Percentiles rank a stretch among this genome's conserved stretches.
phyloP scores from a whole-genome alignment of 306 rosid genomes.

The Hylodesmum podocarpum region DNA sequence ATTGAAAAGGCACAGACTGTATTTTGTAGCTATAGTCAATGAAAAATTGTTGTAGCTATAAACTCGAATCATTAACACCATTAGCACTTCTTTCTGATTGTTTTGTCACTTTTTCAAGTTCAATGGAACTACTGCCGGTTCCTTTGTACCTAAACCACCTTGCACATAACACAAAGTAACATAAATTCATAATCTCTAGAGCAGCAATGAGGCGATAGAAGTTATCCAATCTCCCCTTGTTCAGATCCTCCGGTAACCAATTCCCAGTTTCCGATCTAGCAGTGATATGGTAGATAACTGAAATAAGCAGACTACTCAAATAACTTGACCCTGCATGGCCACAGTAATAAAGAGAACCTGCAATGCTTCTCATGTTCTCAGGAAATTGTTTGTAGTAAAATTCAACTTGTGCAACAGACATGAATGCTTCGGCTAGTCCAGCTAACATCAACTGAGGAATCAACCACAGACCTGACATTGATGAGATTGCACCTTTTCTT shows the following conservation, averaged over 20 bases:
- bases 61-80: constrained; percentile 15
- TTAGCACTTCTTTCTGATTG: constrained; percentile 35
- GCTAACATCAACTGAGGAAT: constrained; percentile 71
- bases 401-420: constrained; percentile 68
- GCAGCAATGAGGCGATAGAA: constrained; percentile 59
- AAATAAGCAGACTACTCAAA: constrained; percentile 56
- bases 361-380: constrained; percentile 92
- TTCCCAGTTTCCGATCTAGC: constrained; percentile 41
- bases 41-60: constrained; percentile 11
- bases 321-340: constrained; percentile 65
- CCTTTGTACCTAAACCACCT: constrained; percentile 76
- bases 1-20: not conserved
- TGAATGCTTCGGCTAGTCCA: constrained; percentile 66
- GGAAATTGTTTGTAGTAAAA: constrained; percentile 93
- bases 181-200: constrained; percentile 44
- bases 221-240: constrained; percentile 74
- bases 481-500: constrained; percentile 70
- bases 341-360: constrained; percentile 62
- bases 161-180: constrained; percentile 61
- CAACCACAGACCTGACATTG: constrained; percentile 83
- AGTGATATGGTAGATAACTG: constrained; percentile 43
- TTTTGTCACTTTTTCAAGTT: constrained; percentile 34
- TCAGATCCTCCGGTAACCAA: constrained; percentile 82
- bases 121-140: constrained; percentile 12
- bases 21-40: not conserved